Evolutionary conservation across 2,329 filamentous ascomycete species (phyloP).

Genomic region (Truncatella angustata): DNA sequence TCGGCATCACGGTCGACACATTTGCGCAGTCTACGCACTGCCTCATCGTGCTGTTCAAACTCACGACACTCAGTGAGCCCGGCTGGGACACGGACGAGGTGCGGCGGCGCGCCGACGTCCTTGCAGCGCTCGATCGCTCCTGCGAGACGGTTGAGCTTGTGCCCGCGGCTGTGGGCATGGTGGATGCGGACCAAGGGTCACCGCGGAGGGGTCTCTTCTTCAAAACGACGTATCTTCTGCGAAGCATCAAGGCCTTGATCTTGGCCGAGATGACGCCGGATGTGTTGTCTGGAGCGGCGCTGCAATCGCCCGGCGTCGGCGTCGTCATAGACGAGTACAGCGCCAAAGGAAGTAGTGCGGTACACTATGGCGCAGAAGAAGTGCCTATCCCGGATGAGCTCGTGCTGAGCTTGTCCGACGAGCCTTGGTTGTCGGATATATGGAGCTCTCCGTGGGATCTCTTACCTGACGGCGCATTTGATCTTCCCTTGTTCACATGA

Average conservation of each 20-base stretch:
- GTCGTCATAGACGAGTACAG: too few species aligned
- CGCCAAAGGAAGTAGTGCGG: not conserved
- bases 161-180: not conserved
- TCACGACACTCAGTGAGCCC: constrained; percentile 19
- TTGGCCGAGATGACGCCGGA: too few species aligned
- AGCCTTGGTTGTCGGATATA: not conserved
- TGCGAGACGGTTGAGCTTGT: not conserved
- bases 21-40: constrained; percentile 24
- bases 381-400: not conserved
- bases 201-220: not conserved
- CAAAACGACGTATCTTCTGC: not conserved
- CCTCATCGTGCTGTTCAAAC: constrained; percentile 23
- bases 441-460: too few species aligned
- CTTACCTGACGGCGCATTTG: too few species aligned
- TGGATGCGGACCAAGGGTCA: not conserved
- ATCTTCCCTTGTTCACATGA: too few species aligned
- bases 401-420: not conserved
- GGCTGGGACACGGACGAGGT: constrained; percentile 23
- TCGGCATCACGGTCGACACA: constrained; percentile 18
- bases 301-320: too few species aligned
- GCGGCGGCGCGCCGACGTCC: constrained; percentile 18
- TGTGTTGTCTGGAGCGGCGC: too few species aligned
- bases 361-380: not conserved
- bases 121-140: constrained; percentile 17
- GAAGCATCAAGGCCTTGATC: not conserved